phyloP scores from a whole-genome alignment of 2,329 filamentous ascomycete species.

The Hypoxylon sp. region DNA sequence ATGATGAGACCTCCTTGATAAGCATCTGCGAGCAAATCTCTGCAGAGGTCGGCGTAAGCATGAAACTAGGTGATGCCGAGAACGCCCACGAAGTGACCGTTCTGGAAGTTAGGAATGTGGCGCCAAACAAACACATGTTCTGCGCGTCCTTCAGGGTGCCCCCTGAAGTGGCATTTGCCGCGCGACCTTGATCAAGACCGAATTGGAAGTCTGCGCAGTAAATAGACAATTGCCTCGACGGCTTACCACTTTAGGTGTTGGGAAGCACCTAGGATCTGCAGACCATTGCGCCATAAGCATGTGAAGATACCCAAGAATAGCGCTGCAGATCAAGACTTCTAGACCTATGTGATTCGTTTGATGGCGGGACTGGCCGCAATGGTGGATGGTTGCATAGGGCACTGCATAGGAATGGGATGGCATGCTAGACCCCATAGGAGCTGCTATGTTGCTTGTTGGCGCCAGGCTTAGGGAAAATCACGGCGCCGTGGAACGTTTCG shows the following conservation, averaged over 20 bases:
- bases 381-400: conserved; percentile 28
- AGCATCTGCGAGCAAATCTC: conserved; percentile 79
- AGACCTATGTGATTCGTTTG: conserved; percentile 34
- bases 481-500: conserved; percentile 41
- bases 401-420: conserved; percentile 19
- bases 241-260: conserved; percentile 34
- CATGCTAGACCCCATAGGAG: conserved; percentile 10
- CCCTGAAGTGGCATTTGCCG: conserved; percentile 82
- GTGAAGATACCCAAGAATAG: conserved; percentile 36
- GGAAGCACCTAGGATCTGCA: conserved; percentile 29
- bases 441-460: conserved; percentile 29
- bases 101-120: conserved; percentile 85
- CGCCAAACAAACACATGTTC: conserved; percentile 96
- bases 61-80: conserved; percentile 68
- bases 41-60: conserved; percentile 69
- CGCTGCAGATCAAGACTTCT: conserved; percentile 31
- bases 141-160: conserved; percentile 94
- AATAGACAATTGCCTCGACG: conserved; percentile 22
- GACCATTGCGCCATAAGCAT: conserved; percentile 32
- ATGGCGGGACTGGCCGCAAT: conserved; percentile 34
- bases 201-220: conserved; percentile 21
- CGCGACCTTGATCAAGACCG: conserved; percentile 41
- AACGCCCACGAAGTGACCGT: conserved; percentile 68
- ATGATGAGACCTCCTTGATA: conserved; percentile 75
- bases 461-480: conserved; percentile 30